Base-by-base conservation (phyloP, 805 yeast genomes). In the Wickerhamiella lipophila region DNA sequence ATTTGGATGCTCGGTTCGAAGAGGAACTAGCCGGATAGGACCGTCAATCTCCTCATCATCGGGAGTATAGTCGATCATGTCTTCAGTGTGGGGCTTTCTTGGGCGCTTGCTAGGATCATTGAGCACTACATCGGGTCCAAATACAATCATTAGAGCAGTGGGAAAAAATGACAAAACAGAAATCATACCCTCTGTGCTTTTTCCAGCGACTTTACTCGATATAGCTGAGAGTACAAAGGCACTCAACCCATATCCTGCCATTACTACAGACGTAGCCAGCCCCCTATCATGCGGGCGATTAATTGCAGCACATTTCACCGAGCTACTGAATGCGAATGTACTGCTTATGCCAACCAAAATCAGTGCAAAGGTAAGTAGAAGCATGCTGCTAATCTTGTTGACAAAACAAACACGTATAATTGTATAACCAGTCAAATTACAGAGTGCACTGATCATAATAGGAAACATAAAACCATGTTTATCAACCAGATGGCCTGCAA, bases 251-350 rank as follows among this genome's bases (percentile, higher is more conserved):
- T 79, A 81, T 41, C 81, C 73, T 1, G 88, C 79, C 61, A 82
- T 70, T 2, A 89, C 87, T 40, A 82, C 68, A 0, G 86, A 76
- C 0, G 92, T 79, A 3, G 92, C 88, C 8, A 81, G 68, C 2
- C 92, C 94, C 49, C 84, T 64, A 34, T 73, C 67, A 39, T 73
- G 68, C 0, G 94, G 89, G 58, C 78, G 81, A 42, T 73, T 70
- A 36, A 81, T 67, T 21, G 87, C 85, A 50, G 86, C 79, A 58
- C 87, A 81, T 59, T 83, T 83, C 58, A 83, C 73, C 51, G 79
- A 70, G 8, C 82, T 77, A 15, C 78, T 70, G 58, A 76, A 77
- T 35, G 82, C 72, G 50, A 75, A 74, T 0, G 88, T 79, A 29
- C 83, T 76, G 0, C 92, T 92, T 2, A 68, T 57, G 0, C 89